Base-by-base conservation (phyloP, 495 filamentous ascomycete species). In the Aspergillus taichungensis region DNA sequence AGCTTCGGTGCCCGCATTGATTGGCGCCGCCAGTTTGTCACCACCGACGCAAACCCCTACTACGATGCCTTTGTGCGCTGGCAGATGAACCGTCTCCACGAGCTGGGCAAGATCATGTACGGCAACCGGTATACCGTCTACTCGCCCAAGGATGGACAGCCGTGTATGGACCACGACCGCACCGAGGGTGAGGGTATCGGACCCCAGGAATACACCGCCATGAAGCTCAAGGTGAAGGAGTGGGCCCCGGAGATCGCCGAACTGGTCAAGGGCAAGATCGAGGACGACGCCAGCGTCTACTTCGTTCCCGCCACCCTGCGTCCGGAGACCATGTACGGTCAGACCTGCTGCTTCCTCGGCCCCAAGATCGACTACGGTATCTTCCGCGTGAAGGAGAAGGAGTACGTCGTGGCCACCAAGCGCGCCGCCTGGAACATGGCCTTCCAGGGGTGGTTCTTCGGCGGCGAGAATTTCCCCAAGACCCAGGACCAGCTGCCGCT, bases 281-380 rank as follows among this genome's bases (percentile, higher is more conserved):
- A 90, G 30, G 77, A 82, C 6, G 79, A 74, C 50, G 84, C 86
- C 18, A 85, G 87, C 45, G 84, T 96, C 24, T 95, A 82, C 64
- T 84, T 98, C 51, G 79, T 94, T 33, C 84, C 92, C 3, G 92
- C 92, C 14, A 96, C 92, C 46, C 75, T 98, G 46, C 78, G 92
- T 53, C 87, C 92, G 13, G 92, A 98, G 71, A 98, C 92, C 12
- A 96, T 98, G 91, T 96, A 96, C 56, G 92, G 92, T 24, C 92
- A 98, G 64, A 90, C 80, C 1, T 92, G 88, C 69, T 95, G 89
- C 64, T 98, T 98, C 56, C 88, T 98, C 40, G 86, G 88, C 27
- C 90, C 92, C 2, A 87, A 83, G 62, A 83, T 94, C 54, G 80
- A 68, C n/a, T 97, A 98, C 56, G 88, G 89, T 42, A 67, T 98